Percentiles rank a stretch among this genome's conserved stretches.
phyloP scores from a whole-genome alignment of 768 basidiomycete species.

The Lepiota brunneoincarnata region DNA sequence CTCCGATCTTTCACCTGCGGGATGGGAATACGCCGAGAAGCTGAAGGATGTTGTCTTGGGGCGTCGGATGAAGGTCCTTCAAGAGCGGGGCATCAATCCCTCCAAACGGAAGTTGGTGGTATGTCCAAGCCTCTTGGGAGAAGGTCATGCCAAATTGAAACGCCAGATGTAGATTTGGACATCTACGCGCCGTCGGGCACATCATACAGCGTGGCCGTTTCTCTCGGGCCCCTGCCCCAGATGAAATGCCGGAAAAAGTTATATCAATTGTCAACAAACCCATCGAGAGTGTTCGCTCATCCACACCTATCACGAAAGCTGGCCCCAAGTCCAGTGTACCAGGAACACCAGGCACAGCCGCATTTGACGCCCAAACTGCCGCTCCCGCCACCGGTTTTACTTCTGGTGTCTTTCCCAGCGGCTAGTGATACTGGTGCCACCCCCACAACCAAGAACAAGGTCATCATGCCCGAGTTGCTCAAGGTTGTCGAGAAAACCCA shows the following conservation, averaged over 20 bases:
- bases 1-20: constrained; percentile 90
- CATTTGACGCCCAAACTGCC: too few relatives aligned
- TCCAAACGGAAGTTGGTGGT: constrained; percentile 66
- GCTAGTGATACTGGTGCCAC: not conserved
- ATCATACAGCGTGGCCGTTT: constrained; percentile 98
- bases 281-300: too few relatives aligned
- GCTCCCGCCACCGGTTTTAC: too few relatives aligned
- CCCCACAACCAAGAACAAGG: constrained; percentile 4
- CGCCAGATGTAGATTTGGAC: constrained; percentile 81
- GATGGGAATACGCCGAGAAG: constrained; percentile 92
- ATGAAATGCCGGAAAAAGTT: not conserved
- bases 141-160: not conserved
- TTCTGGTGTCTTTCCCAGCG: too few relatives aligned
- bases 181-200: constrained; percentile 86
- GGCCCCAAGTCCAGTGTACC: too few relatives aligned
- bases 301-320: too few relatives aligned
- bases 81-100: constrained; percentile 66
- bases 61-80: constrained; percentile 71
- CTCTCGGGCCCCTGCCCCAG: constrained; percentile 15
- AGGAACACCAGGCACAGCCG: too few relatives aligned
- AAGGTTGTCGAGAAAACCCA: constrained; percentile 94
- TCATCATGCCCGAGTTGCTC: constrained; percentile 40
- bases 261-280: too few relatives aligned
- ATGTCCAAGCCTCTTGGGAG: constrained; percentile 23
- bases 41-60: constrained; percentile 90